These are phyloP conservation scores for Umbellularia californica DNA, from an alignment of 164 flowering plant species.

Conservation along the genomic window DNA sequence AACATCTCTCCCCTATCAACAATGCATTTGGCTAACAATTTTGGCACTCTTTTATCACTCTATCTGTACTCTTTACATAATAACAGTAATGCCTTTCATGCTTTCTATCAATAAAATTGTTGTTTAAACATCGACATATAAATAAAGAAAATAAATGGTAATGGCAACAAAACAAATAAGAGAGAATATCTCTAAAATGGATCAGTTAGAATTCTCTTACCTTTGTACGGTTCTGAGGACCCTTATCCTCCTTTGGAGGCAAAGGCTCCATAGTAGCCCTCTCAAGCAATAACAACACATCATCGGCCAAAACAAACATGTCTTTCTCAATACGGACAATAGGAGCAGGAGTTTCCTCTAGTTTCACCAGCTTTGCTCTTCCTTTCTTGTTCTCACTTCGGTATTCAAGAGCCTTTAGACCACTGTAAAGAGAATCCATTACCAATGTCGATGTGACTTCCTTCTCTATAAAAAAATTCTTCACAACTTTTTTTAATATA, in stretches of 20 bases:
- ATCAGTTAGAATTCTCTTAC: constrained; percentile 27
- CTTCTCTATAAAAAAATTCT: constrained; percentile 89
- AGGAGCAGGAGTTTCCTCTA: constrained; percentile 70
- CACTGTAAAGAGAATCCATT: constrained; percentile 97
- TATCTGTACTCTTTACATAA: no score
- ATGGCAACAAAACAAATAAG: no score
- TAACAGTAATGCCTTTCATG: no score
- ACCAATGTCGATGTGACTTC: constrained; percentile 97
- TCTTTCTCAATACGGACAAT: constrained; percentile 78
- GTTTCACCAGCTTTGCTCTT: constrained; percentile 41
- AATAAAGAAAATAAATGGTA: no score
- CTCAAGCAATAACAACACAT: constrained; percentile 71
- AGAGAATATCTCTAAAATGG: background rate
- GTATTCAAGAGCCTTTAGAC: constrained; percentile 83
- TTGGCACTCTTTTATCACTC: no score
- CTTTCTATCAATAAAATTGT: no score
- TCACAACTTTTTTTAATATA: constrained; percentile 79
- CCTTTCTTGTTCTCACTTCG: constrained; percentile 46
- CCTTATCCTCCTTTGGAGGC: constrained; percentile 95
- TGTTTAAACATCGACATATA: no score
- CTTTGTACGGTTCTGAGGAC: constrained; percentile 93
- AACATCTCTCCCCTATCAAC: no score
- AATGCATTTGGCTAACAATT: no score
- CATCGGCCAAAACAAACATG: constrained; percentile 81
- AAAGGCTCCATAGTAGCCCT: constrained; percentile 85